Evolutionary conservation across 768 basidiomycete genomes (phyloP), one percentile per base, ranked within the genome.

Genomic region (Galerina marginata): DNA sequence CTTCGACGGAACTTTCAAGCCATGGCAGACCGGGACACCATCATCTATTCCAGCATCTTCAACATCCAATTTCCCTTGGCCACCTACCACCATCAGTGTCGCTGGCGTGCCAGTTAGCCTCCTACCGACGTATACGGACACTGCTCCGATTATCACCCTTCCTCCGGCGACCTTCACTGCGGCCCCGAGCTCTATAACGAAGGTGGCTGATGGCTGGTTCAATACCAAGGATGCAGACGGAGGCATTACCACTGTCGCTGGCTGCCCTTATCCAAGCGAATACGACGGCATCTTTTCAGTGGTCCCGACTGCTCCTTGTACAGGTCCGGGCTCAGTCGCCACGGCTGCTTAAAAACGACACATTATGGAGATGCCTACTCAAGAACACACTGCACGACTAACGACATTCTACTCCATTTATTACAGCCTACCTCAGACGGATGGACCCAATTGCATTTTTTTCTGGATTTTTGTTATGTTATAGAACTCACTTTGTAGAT

Each of bases 81-180:
- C 87, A 2, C 85, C 85, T 37, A 65, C 81, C 3, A 76, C 80
- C 3, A 73, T 90, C 55, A 79, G 73, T 15, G 76, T 77, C 42
- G 71, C 80, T 15, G 43, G 40, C n/a, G 65, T 69, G 4, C 61
- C 67, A 0, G 39, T 67, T n/a, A 53, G 25, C 12, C 59, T 78
- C 16, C 69, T 90, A 29, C 88, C 89, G 7, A 86, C 86, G 38
- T 91, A 90, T 68, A 90, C 89, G 6, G 79, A 80, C 29, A 90
- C 88, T 5, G 85, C 81, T 11, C 66, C 83, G 2, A 73, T 87
- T 47, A 76, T 81, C 60, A 89, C 87, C 0, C 75, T 91, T 37
- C 81, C 86, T 12, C 78, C 79, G 7, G 80, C 83, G 6, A 84
- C 83, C 0, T 83, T 85, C 74, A 65, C 66, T 2, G 58, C 53